phyloP scores from a whole-genome alignment of 148 eudicot species.

The Cornus controversa region DNA sequence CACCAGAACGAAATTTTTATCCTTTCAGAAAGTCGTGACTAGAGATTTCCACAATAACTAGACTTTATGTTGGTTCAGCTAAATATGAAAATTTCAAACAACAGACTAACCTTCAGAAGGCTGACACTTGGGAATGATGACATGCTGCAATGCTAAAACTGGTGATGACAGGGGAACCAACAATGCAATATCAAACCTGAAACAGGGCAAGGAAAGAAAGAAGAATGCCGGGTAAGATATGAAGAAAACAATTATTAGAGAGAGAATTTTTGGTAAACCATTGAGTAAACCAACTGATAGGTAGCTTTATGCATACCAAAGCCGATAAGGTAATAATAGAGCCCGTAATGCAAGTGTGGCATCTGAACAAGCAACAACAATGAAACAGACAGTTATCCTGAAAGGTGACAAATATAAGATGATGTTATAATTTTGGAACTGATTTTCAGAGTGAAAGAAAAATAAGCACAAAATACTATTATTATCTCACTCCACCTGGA shows the following conservation, averaged over 20 bases:
- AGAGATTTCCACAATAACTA: background rate
- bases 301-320: constrained; percentile 54
- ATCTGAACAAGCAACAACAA: constrained; percentile 91
- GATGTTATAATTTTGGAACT: constrained; percentile 11
- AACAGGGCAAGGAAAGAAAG: constrained; percentile 18
- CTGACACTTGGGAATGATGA: constrained; percentile 48
- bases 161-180: constrained; percentile 79
- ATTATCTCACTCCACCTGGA: constrained; percentile 51
- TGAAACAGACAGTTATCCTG: constrained; percentile 87
- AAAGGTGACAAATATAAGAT: constrained; percentile 14
- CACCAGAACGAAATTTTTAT: too few relatives aligned
- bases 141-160: constrained; percentile 79
- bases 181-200: constrained; percentile 94
- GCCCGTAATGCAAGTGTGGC: constrained; percentile 90
- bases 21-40: background rate
- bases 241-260: background rate
- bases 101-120: constrained; percentile 47
- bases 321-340: constrained; percentile 80
- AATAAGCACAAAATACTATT: background rate
- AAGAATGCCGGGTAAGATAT: constrained; percentile 14
- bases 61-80: background rate
- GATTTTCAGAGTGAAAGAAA: background rate
- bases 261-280: background rate
- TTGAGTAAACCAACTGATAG: background rate
- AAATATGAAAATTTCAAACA: background rate